These are phyloP conservation scores for Sclerotinia nivalis DNA, from an alignment of 2,329 filamentous ascomycete genomes.

Conservation along the genomic window DNA sequence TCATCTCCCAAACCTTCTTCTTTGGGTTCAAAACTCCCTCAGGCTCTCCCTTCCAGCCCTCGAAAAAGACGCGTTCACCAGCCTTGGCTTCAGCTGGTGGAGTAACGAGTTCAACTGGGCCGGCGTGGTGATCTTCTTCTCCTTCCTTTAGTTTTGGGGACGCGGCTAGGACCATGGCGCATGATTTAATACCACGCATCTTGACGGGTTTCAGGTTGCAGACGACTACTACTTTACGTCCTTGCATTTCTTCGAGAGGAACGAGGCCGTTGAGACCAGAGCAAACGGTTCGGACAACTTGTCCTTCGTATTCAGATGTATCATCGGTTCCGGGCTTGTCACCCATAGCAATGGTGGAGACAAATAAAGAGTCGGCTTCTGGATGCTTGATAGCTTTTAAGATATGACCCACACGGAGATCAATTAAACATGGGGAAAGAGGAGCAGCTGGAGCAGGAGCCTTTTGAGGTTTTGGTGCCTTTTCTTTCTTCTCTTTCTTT, in stretches of 20 bases:
- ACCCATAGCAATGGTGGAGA: constrained; percentile 93
- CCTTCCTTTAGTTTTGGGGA: constrained; percentile 82
- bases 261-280: constrained; percentile 93
- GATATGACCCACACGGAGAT: constrained; percentile 95
- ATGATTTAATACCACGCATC: constrained; percentile 85
- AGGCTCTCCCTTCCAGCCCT: constrained; percentile 91
- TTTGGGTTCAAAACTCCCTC: constrained; percentile 96
- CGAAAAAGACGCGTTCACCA: constrained; percentile 87
- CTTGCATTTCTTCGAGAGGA: constrained; percentile 94
- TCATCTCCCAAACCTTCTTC: constrained; percentile 98
- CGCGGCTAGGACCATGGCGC: constrained; percentile 92
- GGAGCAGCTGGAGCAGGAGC: constrained; percentile 69
- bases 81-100: constrained; percentile 78
- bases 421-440: constrained; percentile 81
- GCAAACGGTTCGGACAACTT: constrained; percentile 92
- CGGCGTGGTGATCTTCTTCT: constrained; percentile 80
- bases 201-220: constrained; percentile 99
- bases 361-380: constrained; percentile 92
- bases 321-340: constrained; percentile 84
- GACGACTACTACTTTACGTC: constrained; percentile 90
- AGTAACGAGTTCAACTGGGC: constrained; percentile 87
- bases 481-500: constrained; percentile 89
- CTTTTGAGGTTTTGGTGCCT: constrained; percentile 74
- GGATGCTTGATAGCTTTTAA: constrained; percentile 94
- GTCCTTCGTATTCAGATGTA: constrained; percentile 86